Base-by-base conservation (phyloP, 495 filamentous ascomycete genomes). In the Hyaloscypha variabilis region DNA sequence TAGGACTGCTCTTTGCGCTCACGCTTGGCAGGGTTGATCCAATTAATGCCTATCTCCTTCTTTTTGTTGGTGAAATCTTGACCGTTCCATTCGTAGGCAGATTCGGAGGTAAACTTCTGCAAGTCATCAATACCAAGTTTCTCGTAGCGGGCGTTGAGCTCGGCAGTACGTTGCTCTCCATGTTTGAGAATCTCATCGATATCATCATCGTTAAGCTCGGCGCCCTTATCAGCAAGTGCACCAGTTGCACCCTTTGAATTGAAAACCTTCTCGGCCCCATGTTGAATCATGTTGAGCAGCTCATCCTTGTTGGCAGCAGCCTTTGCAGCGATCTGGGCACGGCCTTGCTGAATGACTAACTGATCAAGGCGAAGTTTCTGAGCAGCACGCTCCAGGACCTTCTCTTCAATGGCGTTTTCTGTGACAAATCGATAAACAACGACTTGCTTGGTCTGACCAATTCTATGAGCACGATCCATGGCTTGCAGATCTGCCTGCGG, bases 11-110 rank as follows among this genome's bases (percentile, higher is more conserved):
- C 95, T 78, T 98, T 99, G 59, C 96, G 91, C 78, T 99, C 96
- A 70, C 96, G 94, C 82, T 98, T 99, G 23, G 95, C 88, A 2
- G 96, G 96, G 72, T 99, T 97, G 80, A 99, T 99, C 96, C 96
- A 99, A 73, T 82, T 96, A 31, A 97, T 84, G 42, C 93, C 93
- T 65, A 99, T 91, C 51, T 97, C 94, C 72, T 97, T 97, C 80
- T 96, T 97, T 60, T 88, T 86, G n/a, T 82, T 84, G 8, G 92
- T 91, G 71, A 98, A 99, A 70, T 93, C 91, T 74, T 97, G 88
- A 29, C 96, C 96, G 67, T 99, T 98, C 96, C 96, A 99, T 73
- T 98, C 94, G 66, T 99, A 99, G 0, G 94, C 87, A 91, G 92
- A 96, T 69, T 99, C 96, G 0, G 93, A 96, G 3, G 89, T 94